Evolutionary conservation across 805 yeast genomes (phyloP), one percentile per base, ranked within the genome.

Genomic region (Wickerhamomyces alni): DNA sequence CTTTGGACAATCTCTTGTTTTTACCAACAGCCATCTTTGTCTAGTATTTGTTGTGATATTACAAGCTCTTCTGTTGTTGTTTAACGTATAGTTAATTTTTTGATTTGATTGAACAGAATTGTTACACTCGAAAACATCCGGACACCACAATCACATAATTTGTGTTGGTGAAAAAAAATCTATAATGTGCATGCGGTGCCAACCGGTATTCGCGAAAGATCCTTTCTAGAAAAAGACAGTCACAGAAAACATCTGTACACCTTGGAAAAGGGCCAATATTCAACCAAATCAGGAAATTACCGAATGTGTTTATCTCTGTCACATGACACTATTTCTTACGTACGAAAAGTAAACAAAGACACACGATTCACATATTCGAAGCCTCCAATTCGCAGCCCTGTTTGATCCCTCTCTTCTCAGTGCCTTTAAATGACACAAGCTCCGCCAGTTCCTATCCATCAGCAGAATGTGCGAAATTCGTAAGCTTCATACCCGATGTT

Each of bases 1-100:
- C 91, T 78, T 81, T 81, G 72, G 78, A 72, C 66, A 78, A 71
- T 70, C 83, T 75, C 82, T 84, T 84, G 72, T 84, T 84, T 78
- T 84, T 84, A 64, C 91, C 91, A 67, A 82, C 83, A 74, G 82
- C 85, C 85, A 78, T 76, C 43, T 43, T 57, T 33, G 28, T 25
- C 15, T 33, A 24, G 36, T 33, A 18, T 33, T 33, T 21, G 33
- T 30, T 33, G 36, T 33, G 21, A 15, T 24, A 30, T 21, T 7
- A 11, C 29, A 31, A 31, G 16, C 34, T 6, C 16, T 22, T 13
- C 21, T 19, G 33, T 30, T 31, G 34, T 17, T 31, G 34, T 31
- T 21, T 31, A 31, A 31, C 34, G 24, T 30, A 17, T 17, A 33
- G 17, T 24, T 22, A n/a, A 17, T 33, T 33, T 21, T 33, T 33